Conservation (phyloP, 176 grass and related monocot genomes). For the Oryza glumipatula region DNA sequence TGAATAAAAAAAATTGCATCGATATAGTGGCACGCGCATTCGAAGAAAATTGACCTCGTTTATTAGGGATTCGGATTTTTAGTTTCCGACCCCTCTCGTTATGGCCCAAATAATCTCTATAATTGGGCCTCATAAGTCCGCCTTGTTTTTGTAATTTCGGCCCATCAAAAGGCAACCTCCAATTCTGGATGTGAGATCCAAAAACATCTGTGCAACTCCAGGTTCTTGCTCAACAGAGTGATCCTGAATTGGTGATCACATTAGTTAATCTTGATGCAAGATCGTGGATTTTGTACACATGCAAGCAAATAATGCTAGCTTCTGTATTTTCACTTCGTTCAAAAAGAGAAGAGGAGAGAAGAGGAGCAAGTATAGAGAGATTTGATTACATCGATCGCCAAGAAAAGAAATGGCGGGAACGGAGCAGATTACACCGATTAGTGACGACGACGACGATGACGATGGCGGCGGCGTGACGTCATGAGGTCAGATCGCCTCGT, state of each 20-base stretch:
- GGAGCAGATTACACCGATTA: neutral
- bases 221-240: too few relatives aligned
- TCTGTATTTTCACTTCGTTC: neutral
- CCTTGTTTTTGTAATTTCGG: too few relatives aligned
- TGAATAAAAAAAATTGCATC: too few relatives aligned
- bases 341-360: neutral
- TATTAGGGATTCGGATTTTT: too few relatives aligned
- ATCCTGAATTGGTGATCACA: too few relatives aligned
- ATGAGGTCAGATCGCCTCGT: constrained; percentile 41
- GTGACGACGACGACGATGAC: neutral
- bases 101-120: neutral
- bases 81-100: too few relatives aligned
- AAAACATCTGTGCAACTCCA: too few relatives aligned
- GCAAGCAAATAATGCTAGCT: neutral
- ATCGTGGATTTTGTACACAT: neutral
- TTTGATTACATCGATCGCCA: neutral
- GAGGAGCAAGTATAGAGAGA: neutral
- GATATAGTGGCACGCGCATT: too few relatives aligned
- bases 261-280: neutral
- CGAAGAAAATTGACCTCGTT: too few relatives aligned
- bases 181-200: too few relatives aligned
- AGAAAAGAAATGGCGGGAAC: neutral
- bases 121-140: too few relatives aligned
- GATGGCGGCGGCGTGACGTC: neutral
- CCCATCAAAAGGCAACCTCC: too few relatives aligned